Conservation (phyloP, 768 basidiomycete genomes). For the Mycena rebaudengoi region DNA sequence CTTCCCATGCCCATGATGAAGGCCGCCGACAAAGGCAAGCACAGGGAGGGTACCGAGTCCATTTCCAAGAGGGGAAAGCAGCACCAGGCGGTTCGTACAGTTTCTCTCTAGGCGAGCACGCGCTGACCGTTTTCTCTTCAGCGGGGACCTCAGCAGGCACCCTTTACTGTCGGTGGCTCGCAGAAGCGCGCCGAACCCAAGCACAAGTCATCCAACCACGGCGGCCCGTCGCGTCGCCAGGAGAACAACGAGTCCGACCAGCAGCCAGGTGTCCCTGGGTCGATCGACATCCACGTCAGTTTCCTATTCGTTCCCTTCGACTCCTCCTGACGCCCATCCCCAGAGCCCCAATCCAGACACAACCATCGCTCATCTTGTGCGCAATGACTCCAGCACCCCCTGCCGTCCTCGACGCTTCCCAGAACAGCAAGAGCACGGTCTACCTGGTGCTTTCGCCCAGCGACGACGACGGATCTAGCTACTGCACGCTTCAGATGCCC, state of each 20-base stretch:
- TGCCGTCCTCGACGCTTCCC: conserved; percentile 60
- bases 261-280: too few species aligned
- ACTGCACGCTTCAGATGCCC: conserved; percentile 53
- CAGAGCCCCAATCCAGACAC: conserved; percentile 31
- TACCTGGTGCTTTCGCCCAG: conserved; percentile 42
- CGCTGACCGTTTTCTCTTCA: conserved; percentile 9
- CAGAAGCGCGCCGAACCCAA: too few species aligned
- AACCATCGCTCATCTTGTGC: conserved; percentile 43
- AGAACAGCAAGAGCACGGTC: conserved; percentile 54
- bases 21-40: conserved; percentile 21
- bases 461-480: conserved; percentile 29
- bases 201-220: too few species aligned
- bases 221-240: too few species aligned
- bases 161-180: too few species aligned
- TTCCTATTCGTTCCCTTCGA: background rate
- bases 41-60: background rate
- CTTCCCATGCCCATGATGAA: conserved; percentile 18
- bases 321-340: background rate
- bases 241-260: too few species aligned
- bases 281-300: too few species aligned
- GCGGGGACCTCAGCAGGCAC: background rate
- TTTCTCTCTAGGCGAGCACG: background rate
- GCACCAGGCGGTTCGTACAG: conserved; percentile 17
- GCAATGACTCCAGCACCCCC: conserved; percentile 32
- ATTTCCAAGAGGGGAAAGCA: background rate